Percentiles rank a stretch among this genome's conserved stretches.
Conservation (phyloP, 208 protist genomes). For the Herpetomonas tarakana region DNA sequence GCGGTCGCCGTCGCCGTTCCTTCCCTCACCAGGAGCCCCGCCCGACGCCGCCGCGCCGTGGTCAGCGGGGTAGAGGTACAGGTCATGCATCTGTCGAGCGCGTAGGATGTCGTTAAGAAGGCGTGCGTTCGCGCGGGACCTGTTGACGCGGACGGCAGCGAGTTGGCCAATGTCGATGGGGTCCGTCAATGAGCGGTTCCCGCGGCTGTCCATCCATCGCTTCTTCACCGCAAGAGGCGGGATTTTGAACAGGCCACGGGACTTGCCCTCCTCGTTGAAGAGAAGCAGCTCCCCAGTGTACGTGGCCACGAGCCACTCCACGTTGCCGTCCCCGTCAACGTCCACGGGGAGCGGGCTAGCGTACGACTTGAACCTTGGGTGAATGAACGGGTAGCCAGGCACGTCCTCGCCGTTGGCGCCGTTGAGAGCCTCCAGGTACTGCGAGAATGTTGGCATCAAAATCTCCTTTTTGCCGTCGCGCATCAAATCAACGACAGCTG, state of each 20-base stretch:
- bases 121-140: no score
- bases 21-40: no score
- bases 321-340: slow-evolving; percentile 74
- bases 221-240: slow-evolving; percentile 79
- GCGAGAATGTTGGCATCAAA: slow-evolving; percentile 69
- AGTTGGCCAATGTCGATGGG: no score
- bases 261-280: slow-evolving; percentile 55
- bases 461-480: slow-evolving; percentile 84
- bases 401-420: slow-evolving; percentile 50
- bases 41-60: no score
- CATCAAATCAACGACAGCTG: slow-evolving; percentile 73
- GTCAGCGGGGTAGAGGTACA: no score
- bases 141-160: no score
- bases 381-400: slow-evolving; percentile 80
- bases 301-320: slow-evolving; percentile 83
- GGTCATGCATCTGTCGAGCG: no score
- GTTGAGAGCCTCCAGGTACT: slow-evolving; percentile 68
- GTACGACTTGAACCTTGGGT: slow-evolving; percentile 72
- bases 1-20: no score
- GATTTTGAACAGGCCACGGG: slow-evolving; percentile 50
- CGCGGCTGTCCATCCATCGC: slow-evolving; percentile 78
- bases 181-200: no score
- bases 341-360: slow-evolving; percentile 81
- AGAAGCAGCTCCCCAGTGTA: slow-evolving; percentile 87
- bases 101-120: no score